Evolutionary conservation across 768 basidiomycete species (phyloP), one percentile per base, ranked within the genome.

Genomic region (Boletus vermiculosoides): DNA sequence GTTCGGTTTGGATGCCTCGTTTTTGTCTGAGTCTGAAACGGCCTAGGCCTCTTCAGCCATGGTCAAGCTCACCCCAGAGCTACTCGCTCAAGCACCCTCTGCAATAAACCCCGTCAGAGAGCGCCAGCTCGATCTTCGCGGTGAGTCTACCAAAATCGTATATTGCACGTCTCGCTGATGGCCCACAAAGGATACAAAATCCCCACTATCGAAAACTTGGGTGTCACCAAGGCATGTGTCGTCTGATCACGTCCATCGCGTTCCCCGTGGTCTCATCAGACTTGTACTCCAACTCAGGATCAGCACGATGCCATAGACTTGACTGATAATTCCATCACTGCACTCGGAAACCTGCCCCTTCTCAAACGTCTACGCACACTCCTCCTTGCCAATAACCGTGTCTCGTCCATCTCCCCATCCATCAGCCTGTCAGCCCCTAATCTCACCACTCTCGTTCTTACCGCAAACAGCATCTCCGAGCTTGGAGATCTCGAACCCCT

Each of bases 11-110:
- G 40, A 34, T 48, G 58, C 63, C 54, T 72, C 61, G 64, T 70
- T 66, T 36, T 52, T 4, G 64, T 58, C 71, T 72, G 71, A 72
- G 71, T 72, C 71, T 73, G 71, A 72, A 74, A 72, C 71, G 44
- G 42, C 56, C 54, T 60, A n/a, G n/a, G n/a, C 61, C 49, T 51
- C 50, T 54, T 54, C 30, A 59, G 66, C 73, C 68, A 79, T 77
- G 66, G 89, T 93, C 85, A 95, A 94, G 83, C 89, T 95, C 79
- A 94, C 94, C 48, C 92, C 93, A 61, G 93, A 95, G 83, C 84
- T 95, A 63, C 81, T 95, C 64, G 87, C 85, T n/a, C 85, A 90
- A 72, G 88, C 86, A 45, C 74, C 82, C 50, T 92, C 92, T 36
- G 80, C 83, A 57, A 78, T 93, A 58, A 94, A 92, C 66, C 85